Percentiles rank a stretch among this genome's conserved stretches.
These are phyloP conservation scores for Phytomonas sp. DNA, from an alignment of 208 protist species.

Conservation along the genomic window DNA sequence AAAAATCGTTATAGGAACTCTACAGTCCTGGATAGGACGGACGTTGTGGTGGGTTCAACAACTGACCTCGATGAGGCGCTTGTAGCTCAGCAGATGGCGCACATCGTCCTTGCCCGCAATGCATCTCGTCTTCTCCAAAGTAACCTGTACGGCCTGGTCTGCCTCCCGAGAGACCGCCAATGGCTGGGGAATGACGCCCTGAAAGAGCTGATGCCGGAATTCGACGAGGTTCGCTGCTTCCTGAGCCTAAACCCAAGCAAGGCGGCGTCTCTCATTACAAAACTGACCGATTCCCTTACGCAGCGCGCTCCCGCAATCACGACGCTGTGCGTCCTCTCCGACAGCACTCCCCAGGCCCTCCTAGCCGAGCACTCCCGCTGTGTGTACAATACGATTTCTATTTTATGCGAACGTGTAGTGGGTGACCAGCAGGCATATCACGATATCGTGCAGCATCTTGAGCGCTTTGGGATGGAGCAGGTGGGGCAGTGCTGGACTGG, in stretches of 20 bases:
- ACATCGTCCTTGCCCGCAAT: conserved; percentile 45
- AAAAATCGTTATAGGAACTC: background rate
- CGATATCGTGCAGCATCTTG: conserved; percentile 20
- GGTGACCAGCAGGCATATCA: background rate
- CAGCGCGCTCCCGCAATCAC: background rate
- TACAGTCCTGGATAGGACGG: background rate
- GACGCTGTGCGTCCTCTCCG: background rate
- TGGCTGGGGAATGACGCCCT: conserved; percentile 12
- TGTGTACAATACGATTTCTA: background rate
- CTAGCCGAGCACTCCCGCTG: background rate
- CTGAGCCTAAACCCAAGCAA: background rate
- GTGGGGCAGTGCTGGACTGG: conserved; percentile 65
- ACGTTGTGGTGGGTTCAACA: background rate
- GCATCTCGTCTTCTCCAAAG: conserved; percentile 45
- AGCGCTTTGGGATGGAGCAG: conserved; percentile 50
- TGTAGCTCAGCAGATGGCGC: conserved; percentile 19
- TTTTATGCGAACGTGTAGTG: background rate
- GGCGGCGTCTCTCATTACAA: background rate
- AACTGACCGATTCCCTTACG: background rate
- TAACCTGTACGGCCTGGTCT: conserved; percentile 28
- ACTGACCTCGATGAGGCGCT: background rate
- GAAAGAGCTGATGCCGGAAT: background rate
- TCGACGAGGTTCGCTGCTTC: background rate
- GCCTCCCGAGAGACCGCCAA: background rate
- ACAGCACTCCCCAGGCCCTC: background rate